These are phyloP conservation scores for Wickerhamiella kurtzmanii DNA, from an alignment of 805 yeast genomes.

Conservation along the genomic window DNA sequence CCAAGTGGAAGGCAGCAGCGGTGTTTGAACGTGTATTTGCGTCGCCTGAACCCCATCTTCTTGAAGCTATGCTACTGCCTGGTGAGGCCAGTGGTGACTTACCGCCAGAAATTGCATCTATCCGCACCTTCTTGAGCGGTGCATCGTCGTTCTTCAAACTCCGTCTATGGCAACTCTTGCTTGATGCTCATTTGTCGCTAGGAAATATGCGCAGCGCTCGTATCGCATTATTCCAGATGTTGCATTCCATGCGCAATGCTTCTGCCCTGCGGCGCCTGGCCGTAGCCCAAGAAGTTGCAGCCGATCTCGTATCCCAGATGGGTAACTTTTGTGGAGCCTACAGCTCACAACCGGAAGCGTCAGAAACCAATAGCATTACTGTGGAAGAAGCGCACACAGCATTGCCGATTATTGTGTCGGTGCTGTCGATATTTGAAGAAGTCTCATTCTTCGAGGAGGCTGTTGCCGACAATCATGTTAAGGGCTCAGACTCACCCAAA, in stretches of 20 bases:
- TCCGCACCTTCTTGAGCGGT: conserved; percentile 43
- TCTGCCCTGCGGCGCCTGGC: neutral
- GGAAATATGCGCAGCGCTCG: neutral
- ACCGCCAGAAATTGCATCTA: conserved; percentile 34
- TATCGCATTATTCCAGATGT: neutral
- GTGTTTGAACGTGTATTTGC: conserved; percentile 43
- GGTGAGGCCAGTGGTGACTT: conserved; percentile 11
- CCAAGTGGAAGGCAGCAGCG: conserved; percentile 57
- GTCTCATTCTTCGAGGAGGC: conserved; percentile 23
- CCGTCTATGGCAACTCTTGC: conserved; percentile 61
- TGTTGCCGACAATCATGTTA: conserved; percentile 20
- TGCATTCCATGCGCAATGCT: too few species aligned
- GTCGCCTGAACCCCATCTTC: conserved; percentile 11
- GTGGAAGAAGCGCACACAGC: neutral
- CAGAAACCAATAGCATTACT: neutral
- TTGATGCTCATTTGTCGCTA: conserved; percentile 32
- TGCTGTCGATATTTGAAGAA: neutral
- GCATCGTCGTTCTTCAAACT: conserved; percentile 57
- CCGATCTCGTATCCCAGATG: neutral
- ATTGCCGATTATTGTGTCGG: neutral
- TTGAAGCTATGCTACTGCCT: conserved; percentile 28
- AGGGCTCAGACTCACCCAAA: conserved; percentile 21
- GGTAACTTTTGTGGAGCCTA: neutral
- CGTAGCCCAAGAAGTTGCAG: neutral
- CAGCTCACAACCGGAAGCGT: neutral